phyloP scores from a whole-genome alignment of 2,329 filamentous ascomycete species.

The Didymosphaeria variabile region DNA sequence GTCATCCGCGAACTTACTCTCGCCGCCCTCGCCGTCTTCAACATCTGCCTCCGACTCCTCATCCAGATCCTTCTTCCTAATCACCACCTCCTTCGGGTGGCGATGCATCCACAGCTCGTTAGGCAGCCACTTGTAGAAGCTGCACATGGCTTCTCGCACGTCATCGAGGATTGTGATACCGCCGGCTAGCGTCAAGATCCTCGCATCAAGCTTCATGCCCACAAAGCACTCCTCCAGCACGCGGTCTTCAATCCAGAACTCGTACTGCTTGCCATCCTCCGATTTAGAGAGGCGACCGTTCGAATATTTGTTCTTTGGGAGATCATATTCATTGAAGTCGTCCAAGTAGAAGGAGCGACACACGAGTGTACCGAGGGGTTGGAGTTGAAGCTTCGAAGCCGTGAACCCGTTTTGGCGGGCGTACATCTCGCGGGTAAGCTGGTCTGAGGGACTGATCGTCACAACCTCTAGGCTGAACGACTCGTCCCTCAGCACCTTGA shows the following conservation, averaged over 20 bases:
- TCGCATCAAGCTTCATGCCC: constrained; percentile 62
- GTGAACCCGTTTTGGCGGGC: constrained; percentile 40
- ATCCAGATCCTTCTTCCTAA: constrained; percentile 29
- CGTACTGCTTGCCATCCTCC: constrained; percentile 52
- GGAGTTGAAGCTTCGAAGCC: constrained; percentile 51
- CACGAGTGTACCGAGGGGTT: constrained; percentile 62
- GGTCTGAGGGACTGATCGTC: constrained; percentile 59
- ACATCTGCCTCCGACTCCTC: constrained; percentile 2
- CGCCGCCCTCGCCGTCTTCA: constrained; percentile 15
- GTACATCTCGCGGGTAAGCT: constrained; percentile 59
- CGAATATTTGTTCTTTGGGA: constrained; percentile 44
- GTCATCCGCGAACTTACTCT: constrained; percentile 21
- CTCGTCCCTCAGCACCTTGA: constrained; percentile 33
- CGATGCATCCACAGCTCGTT: constrained; percentile 53
- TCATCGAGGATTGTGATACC: constrained; percentile 48
- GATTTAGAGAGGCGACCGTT: constrained; percentile 29
- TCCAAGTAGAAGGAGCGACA: constrained; percentile 62
- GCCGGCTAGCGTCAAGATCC: constrained; percentile 33
- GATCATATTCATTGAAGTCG: constrained; percentile 48
- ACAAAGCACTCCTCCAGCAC: constrained; percentile 65
- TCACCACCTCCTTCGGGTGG: constrained; percentile 39
- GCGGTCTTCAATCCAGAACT: constrained; percentile 74
- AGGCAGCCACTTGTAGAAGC: constrained; percentile 55
- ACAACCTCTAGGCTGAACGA: constrained; percentile 51
- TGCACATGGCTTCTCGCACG: constrained; percentile 51